These are phyloP conservation scores for Olyra latifolia DNA, from an alignment of 176 grass and related monocot genomes.

Conservation along the genomic window DNA sequence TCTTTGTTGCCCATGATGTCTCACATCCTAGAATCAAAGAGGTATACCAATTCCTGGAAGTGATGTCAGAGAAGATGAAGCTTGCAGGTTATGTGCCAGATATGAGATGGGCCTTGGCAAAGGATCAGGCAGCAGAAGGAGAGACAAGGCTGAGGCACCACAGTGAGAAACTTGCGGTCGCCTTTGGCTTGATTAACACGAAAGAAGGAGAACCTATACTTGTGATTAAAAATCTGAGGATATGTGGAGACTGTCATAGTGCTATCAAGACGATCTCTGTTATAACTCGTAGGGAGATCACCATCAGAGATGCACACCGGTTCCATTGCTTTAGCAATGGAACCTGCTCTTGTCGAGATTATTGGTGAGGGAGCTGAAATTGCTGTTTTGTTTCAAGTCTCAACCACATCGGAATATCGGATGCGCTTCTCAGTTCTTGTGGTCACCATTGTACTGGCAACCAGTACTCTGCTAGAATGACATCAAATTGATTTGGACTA, in stretches of 20 bases:
- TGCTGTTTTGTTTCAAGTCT: neutral
- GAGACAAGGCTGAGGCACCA: conserved; percentile 36
- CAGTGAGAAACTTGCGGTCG: conserved; percentile 53
- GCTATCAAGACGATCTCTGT: conserved; percentile 11
- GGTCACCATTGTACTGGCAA: neutral
- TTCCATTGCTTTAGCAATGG: conserved; percentile 10
- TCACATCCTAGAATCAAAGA: conserved; percentile 46
- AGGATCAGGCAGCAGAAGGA: conserved; percentile 26
- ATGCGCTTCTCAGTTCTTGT: neutral
- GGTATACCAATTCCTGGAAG: conserved; percentile 37
- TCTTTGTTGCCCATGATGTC: conserved; percentile 47
- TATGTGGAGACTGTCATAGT: conserved; percentile 30
- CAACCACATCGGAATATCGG: neutral
- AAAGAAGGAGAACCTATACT: conserved; percentile 38
- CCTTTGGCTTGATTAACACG: conserved; percentile 52
- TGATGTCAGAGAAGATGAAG: conserved; percentile 33
- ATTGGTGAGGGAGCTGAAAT: neutral
- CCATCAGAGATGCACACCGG: conserved; percentile 3
- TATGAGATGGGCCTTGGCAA: conserved; percentile 30
- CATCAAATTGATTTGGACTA: neutral
- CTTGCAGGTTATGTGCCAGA: conserved; percentile 39
- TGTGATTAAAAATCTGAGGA: conserved; percentile 35
- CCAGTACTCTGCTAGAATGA: neutral
- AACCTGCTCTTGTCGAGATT: conserved; percentile 19
- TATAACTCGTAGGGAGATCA: conserved; percentile 21